These are phyloP conservation scores for Eudorina sp. DNA, from an alignment of 139 green algal species.

Conservation along the genomic window DNA sequence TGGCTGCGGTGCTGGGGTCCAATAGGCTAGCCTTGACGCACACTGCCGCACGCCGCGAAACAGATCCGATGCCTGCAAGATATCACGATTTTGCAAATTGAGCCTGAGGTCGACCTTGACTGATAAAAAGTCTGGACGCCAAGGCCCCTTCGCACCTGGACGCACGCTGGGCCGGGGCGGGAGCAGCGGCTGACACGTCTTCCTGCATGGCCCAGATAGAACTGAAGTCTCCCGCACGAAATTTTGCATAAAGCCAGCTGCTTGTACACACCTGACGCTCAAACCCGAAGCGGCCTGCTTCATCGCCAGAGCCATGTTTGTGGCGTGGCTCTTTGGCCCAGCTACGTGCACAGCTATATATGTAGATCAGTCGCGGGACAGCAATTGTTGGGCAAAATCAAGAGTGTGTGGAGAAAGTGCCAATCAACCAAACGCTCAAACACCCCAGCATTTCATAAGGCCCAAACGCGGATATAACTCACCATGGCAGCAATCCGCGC, in stretches of 20 bases:
- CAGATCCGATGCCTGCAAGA: constrained; percentile 30
- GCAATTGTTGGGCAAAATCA: too few relatives aligned
- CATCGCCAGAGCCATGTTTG: constrained; percentile 28
- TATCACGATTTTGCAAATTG: too few relatives aligned
- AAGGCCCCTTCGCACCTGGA: neutral
- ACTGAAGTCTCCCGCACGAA: neutral
- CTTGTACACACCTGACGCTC: constrained; percentile 4
- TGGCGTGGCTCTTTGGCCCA: constrained; percentile 12
- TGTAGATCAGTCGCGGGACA: too few relatives aligned
- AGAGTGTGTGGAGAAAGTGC: too few relatives aligned
- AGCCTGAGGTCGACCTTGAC: too few relatives aligned
- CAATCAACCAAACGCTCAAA: too few relatives aligned
- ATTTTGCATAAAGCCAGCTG: neutral
- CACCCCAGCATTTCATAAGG: too few relatives aligned
- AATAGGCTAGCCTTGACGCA: constrained; percentile 34
- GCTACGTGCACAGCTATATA: neutral
- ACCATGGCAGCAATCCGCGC: too few relatives aligned
- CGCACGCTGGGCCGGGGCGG: constrained; percentile 11
- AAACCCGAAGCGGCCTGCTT: constrained; percentile 20
- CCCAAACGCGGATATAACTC: too few relatives aligned
- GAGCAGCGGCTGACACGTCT: constrained; percentile 25
- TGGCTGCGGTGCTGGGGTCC: constrained; percentile 27
- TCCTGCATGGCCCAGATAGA: constrained; percentile 19
- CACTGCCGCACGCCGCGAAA: constrained; percentile 7
- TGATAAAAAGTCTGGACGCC: too few relatives aligned